Conservation (phyloP, 495 filamentous ascomycete genomes). For the Trypethelium eluteriae region DNA sequence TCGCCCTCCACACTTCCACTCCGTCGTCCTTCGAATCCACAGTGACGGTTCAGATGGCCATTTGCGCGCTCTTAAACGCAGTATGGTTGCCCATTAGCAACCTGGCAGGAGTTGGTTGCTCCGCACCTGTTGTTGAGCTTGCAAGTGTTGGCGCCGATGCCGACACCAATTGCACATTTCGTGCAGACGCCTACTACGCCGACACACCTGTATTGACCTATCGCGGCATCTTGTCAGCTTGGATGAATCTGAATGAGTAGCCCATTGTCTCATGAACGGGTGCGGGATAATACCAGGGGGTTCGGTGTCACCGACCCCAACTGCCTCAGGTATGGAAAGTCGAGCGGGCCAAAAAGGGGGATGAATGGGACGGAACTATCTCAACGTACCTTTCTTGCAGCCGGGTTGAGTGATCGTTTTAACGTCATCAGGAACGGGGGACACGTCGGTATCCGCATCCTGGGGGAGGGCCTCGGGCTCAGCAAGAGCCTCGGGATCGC, state of each 20-base stretch:
- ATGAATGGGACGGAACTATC: not conserved
- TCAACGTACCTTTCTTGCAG: not conserved
- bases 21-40: too few relatives aligned
- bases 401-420: not conserved
- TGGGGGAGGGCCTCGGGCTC: not conserved
- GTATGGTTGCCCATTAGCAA: not conserved
- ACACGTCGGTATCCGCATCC: not conserved
- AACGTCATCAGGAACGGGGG: not conserved
- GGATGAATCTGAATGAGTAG: not conserved
- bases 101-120: not conserved
- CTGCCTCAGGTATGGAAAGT: too few relatives aligned
- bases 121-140: constrained; percentile 1
- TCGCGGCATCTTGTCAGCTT: not conserved
- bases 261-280: too few relatives aligned
- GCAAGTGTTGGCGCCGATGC: not conserved
- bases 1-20: too few relatives aligned
- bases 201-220: not conserved
- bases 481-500: not conserved
- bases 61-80: not conserved
- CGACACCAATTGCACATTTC: not conserved
- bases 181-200: not conserved
- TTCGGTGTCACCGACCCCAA: too few relatives aligned
- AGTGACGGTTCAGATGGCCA: not conserved
- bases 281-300: too few relatives aligned
- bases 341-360: too few relatives aligned